Evolutionary conservation across 768 basidiomycete species (phyloP).

Genomic region (Lactarius trivialis): DNA sequence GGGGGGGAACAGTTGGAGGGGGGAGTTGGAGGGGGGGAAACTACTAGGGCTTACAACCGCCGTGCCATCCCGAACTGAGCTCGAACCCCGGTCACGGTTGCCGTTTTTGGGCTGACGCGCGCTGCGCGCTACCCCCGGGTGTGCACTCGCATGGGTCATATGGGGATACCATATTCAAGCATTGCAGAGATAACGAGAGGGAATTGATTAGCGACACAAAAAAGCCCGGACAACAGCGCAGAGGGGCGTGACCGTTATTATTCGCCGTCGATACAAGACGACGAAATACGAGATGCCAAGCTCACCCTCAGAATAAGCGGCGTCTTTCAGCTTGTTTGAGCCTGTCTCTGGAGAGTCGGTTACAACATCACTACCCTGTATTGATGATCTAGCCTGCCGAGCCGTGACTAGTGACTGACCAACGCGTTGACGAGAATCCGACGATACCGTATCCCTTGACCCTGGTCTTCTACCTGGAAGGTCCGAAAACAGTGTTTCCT

Average conservation of each 20-base stretch:
- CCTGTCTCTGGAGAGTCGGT: too few relatives aligned
- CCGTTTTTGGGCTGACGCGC: not conserved
- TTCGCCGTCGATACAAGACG: not conserved
- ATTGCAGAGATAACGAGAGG: not conserved
- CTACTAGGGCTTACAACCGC: not conserved
- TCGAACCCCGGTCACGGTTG: not conserved
- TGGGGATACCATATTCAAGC: not conserved
- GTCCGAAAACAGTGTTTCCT: not conserved
- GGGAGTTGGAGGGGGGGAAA: not conserved
- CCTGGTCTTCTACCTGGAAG: not conserved
- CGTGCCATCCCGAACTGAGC: not conserved
- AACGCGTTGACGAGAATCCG: not conserved
- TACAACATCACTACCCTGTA: not conserved
- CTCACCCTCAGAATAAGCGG: not conserved
- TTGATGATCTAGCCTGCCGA: not conserved
- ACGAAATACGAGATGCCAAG: not conserved
- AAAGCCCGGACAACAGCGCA: not conserved
- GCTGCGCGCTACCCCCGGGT: not conserved
- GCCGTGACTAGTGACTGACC: not conserved
- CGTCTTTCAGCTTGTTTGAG: too few relatives aligned
- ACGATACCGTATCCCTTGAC: not conserved
- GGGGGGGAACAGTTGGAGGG: not conserved
- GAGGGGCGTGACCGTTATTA: not conserved
- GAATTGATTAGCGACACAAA: not conserved
- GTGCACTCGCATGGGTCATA: not conserved